Percentiles rank a stretch among this genome's conserved stretches.
These are phyloP conservation scores for Tephrocybe sp. DNA, from an alignment of 768 basidiomycete genomes.

Conservation along the genomic window DNA sequence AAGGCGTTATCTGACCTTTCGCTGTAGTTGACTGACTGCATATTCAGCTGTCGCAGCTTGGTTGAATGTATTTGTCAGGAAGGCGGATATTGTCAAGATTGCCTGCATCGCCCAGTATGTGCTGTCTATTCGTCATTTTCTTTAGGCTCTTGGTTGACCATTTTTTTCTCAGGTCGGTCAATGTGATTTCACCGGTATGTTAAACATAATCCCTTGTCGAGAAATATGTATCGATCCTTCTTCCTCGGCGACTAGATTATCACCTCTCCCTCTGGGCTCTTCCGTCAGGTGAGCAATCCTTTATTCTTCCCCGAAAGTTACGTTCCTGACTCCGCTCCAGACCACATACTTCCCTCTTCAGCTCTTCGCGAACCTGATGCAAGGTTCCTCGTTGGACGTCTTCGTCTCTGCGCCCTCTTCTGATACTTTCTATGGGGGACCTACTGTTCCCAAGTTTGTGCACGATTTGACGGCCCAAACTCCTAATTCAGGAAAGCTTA, in stretches of 20 bases:
- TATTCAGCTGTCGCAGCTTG: constrained; percentile 51
- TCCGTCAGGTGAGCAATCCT: constrained; percentile 25
- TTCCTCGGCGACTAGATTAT: constrained; percentile 29
- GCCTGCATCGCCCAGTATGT: constrained; percentile 60
- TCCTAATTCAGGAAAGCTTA: constrained; percentile 30
- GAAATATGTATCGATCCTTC: neutral
- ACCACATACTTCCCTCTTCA: constrained; percentile 51
- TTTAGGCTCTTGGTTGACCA: neutral
- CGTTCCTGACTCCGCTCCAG: constrained; percentile 16
- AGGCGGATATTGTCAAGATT: constrained; percentile 56
- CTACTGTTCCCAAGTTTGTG: constrained; percentile 53
- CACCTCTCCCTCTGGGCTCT: constrained; percentile 41
- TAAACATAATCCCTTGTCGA: too few species aligned
- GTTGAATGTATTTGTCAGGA: constrained; percentile 59
- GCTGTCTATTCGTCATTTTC: neutral
- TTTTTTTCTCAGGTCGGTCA: constrained; percentile 31
- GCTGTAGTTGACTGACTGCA: neutral
- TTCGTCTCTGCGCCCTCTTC: constrained; percentile 29
- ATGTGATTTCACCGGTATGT: constrained; percentile 45
- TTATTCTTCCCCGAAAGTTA: constrained; percentile 1
- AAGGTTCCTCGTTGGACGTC: constrained; percentile 39
- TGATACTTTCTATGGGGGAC: constrained; percentile 30
- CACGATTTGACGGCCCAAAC: constrained; percentile 34
- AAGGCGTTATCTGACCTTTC: neutral
- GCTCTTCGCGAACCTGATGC: constrained; percentile 57